Percentiles rank a stretch among this genome's conserved stretches.
Conservation (phyloP, 2,329 filamentous ascomycete genomes). For the Cladosporium sp. region DNA sequence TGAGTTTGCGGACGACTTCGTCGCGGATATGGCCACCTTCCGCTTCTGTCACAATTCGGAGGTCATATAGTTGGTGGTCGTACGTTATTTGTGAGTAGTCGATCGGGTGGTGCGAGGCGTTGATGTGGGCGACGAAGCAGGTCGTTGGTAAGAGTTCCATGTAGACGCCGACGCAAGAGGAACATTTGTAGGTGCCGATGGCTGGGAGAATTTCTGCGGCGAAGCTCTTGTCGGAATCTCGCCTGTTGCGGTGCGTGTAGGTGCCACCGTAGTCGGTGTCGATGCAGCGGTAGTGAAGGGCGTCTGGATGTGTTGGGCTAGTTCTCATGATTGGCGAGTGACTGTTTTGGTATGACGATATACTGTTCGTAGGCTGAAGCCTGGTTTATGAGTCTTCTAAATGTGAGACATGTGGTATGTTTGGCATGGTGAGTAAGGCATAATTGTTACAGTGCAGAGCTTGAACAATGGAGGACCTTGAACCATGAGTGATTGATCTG, state of each 20-base stretch:
- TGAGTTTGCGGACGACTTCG: neutral
- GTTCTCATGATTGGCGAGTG: neutral
- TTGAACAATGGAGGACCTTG: neutral
- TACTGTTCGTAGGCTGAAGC: neutral
- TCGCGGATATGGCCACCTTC: neutral
- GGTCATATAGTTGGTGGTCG: neutral
- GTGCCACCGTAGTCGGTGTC: neutral
- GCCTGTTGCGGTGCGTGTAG: neutral
- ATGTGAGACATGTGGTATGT: neutral
- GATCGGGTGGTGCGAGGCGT: neutral
- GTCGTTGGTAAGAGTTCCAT: neutral
- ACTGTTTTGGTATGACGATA: neutral
- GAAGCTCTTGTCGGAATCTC: neutral
- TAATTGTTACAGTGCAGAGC: neutral
- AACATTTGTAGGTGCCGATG: conserved; percentile 1
- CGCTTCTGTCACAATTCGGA: neutral
- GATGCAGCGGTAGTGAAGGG: conserved; percentile 9
- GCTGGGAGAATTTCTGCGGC: neutral
- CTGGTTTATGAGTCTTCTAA: neutral
- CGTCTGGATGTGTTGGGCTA: neutral
- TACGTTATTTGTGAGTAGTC: neutral
- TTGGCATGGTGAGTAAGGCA: neutral
- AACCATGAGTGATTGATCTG: neutral
- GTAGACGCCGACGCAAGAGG: neutral
- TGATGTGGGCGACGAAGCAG: conserved; percentile 9